Base-by-base conservation (phyloP, 805 yeast genomes). In the Zygosaccharomyces siamensis region DNA sequence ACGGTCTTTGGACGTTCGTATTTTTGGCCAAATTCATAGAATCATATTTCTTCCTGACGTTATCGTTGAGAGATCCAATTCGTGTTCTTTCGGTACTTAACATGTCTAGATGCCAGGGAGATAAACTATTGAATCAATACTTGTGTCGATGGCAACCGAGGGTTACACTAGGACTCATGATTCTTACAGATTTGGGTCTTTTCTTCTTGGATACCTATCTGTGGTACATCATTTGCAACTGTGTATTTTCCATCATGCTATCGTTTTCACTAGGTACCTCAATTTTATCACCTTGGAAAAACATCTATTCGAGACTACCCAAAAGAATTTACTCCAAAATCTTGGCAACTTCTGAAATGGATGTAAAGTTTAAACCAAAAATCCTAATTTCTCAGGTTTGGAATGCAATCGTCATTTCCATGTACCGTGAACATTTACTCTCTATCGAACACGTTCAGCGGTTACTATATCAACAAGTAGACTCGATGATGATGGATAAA, bases 271-370 rank as follows among this genome's bases (percentile, higher is more conserved):
- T 83, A 52, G 96, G 96, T 0, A 82, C 86, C 4, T 86, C 95
- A 0, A 81, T 87, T 8, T 83, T 92, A 84, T 85, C 93, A 1
- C 96, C 96, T 0, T 87, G 95, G 95, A 78, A 86, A 62, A 86
- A 86, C 58, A 78, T 84, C 27, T 87, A 84, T 61, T 77, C 88
- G 4, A 71, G 89, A 43, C 68, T 89, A 26, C 95, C 96, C 1
- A 81, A 83, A 57, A 73, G 95, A 55, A 84, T 88, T 3, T 77
- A 76, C 55, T 78, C 92, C 8, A 87, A 88, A 57, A 72, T 89
- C 2, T 67, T 88, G 10, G 75, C 77, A 2, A 72, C 79, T 8
- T 61, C 76, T 3, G 76, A 72, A 43, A 70, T 73, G 71, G 75
- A 73, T 41, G 69, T 72, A 12, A 73, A 69, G 51, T 72, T 70